phyloP scores from a whole-genome alignment of 306 rosid genomes.

The Trifolium pratense region DNA sequence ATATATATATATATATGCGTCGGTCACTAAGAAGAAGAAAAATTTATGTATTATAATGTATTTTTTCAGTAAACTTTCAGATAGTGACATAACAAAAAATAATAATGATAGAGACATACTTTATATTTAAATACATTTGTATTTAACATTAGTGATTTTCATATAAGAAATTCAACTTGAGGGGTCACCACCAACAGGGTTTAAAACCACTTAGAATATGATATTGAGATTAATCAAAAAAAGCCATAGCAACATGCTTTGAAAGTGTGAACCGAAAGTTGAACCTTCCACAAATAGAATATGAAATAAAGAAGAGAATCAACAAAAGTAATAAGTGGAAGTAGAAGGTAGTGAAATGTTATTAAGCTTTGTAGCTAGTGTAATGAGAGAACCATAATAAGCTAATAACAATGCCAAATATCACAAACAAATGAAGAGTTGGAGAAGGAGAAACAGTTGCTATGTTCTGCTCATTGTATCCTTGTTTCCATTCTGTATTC shows the following conservation, averaged over 20 bases:
- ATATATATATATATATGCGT: too few relatives aligned
- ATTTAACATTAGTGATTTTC: background rate
- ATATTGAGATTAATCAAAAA: slow-evolving; percentile 44
- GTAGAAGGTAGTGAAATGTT: slow-evolving; percentile 40
- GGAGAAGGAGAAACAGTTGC: slow-evolving; percentile 66
- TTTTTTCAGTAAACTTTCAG: background rate
- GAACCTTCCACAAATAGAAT: slow-evolving; percentile 46
- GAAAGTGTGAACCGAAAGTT: slow-evolving; percentile 38
- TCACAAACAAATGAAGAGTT: slow-evolving; percentile 61
- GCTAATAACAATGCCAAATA: slow-evolving; percentile 71
- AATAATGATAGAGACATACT: background rate
- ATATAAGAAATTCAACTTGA: background rate
- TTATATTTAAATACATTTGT: background rate
- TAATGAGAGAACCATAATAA: slow-evolving; percentile 68
- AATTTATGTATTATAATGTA: background rate
- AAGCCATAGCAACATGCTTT: slow-evolving; percentile 47
- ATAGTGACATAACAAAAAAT: slow-evolving; percentile 1
- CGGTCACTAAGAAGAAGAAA: background rate
- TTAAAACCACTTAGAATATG: background rate
- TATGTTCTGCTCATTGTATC: slow-evolving; percentile 55
- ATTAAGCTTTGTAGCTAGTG: slow-evolving; percentile 47
- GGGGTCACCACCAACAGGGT: background rate
- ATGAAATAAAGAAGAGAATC: slow-evolving; percentile 53
- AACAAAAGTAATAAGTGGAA: slow-evolving; percentile 56
- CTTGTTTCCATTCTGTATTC: slow-evolving; percentile 71